Base-by-base conservation (phyloP, 148 eudicot genomes). In the Spergularia bocconei region DNA sequence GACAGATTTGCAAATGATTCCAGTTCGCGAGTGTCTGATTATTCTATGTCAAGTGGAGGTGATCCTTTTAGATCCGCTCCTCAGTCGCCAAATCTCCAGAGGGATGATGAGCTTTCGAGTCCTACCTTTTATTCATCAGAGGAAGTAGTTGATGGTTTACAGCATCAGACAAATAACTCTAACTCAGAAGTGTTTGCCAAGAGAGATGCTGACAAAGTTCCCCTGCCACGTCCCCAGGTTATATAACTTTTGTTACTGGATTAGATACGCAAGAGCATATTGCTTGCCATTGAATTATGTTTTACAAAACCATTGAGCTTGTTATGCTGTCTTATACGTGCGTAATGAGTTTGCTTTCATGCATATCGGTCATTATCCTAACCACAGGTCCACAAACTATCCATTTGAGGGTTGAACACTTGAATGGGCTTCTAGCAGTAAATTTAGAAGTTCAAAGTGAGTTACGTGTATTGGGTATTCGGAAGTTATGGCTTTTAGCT, bases 1-100 rank as follows among this genome's bases (percentile, higher is more conserved):
- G 92, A 84, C n/a, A 68, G 80, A 59, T 90, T 88, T 75, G 87
- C 87, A 78, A 87, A 84, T 73, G 97, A 87, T 36, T 86, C 91
- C 67, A 82, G 75, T 67, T 81, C 88, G 15, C 88, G 97, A 69
- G 82, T 75, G 81, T 91, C 95, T 60, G 95, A 88, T 63, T 91
- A 83, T 71, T 90, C 98, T 61, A 74, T 78, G 48, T 86, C 97
- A 77, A 88, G 88, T 77, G 86, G 87, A 83, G 87, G 87, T 69
- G 96, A 88, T 81, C 84, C 84, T 51, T 87, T 86, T 74, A 90
- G 87, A 80, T 87, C 95, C 52, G 87, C 63, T 63, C 79, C 83
- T 11, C 90, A 86, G 57, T 89, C 97, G 36, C 97, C 98, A 63
- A 84, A 73, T 80, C 78, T 78, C 39, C 84, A 82, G 79, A 89